Conservation (phyloP, 371 early-diverging fungal species). For the Lichtheimia corymbifera region DNA sequence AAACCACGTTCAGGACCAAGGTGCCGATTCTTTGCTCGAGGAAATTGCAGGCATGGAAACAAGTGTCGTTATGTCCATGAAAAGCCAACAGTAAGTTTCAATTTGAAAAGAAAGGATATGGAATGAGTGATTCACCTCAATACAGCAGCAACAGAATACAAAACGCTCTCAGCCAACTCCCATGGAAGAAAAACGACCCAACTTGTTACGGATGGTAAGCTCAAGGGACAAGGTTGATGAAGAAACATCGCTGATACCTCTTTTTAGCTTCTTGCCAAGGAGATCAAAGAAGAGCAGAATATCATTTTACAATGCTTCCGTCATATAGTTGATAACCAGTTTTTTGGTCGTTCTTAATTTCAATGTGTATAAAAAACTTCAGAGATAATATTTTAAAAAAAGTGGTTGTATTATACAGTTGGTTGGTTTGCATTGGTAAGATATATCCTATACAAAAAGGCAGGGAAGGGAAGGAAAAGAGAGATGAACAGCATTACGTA, state of each 20-base stretch:
- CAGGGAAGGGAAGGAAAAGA: too few relatives aligned
- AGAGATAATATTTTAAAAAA: not conserved
- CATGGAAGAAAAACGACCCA: conserved; percentile 34
- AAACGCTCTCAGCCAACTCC: conserved; percentile 14
- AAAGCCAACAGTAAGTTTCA: conserved; percentile 21
- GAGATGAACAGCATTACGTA: too few relatives aligned
- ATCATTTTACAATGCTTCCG: conserved; percentile 51
- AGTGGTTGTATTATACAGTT: not conserved
- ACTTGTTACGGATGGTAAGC: conserved; percentile 48
- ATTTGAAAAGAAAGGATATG: not conserved
- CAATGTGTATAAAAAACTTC: not conserved
- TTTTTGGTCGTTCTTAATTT: conserved; percentile 21
- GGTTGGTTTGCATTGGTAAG: too few relatives aligned
- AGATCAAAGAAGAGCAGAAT: conserved; percentile 53
- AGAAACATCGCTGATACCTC: not conserved
- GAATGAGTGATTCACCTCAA: conserved; percentile 3
- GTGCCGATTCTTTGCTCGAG: conserved; percentile 53
- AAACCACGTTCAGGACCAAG: conserved; percentile 13
- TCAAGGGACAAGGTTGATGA: not conserved
- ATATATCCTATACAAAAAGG: too few relatives aligned
- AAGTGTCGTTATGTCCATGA: conserved; percentile 54
- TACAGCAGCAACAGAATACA: conserved; percentile 16
- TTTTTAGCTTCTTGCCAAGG: conserved; percentile 3
- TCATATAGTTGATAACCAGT: conserved; percentile 40
- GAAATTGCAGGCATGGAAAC: conserved; percentile 48